Evolutionary conservation across 2,329 filamentous ascomycete species (phyloP).

Genomic region (Kalaharituber pfeilii): DNA sequence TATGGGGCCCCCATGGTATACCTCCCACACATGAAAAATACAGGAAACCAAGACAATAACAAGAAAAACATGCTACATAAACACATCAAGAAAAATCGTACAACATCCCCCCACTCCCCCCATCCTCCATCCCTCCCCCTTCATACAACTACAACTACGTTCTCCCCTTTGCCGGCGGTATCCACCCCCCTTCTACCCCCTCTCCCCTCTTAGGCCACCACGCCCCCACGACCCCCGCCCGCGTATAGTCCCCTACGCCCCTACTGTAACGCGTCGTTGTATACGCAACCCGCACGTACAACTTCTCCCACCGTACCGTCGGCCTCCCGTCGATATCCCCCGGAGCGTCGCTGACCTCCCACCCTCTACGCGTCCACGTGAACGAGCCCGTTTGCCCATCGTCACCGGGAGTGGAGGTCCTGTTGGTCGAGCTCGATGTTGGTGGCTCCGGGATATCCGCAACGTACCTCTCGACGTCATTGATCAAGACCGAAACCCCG

Average conservation of each 20-base stretch:
- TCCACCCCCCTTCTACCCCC: conserved; percentile 1
- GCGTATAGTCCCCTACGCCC: conserved; percentile 13
- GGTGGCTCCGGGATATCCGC: background rate
- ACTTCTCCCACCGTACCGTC: conserved; percentile 9
- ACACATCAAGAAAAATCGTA: background rate
- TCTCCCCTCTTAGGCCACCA: conserved; percentile 12
- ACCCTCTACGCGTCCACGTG: background rate
- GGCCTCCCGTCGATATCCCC: background rate
- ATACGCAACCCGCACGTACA: conserved; percentile 15
- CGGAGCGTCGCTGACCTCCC: background rate
- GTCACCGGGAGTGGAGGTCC: background rate
- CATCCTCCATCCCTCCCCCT: background rate
- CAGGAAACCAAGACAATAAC: background rate
- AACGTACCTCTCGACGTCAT: conserved; percentile 49
- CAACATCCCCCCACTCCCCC: conserved; percentile 1
- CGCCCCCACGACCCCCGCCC: conserved; percentile 12
- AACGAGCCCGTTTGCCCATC: background rate
- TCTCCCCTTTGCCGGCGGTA: background rate
- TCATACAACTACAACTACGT: background rate
- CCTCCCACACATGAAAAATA: conserved; percentile 3
- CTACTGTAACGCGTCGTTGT: conserved; percentile 5
- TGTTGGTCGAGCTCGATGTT: background rate
- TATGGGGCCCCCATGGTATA: too few relatives aligned
- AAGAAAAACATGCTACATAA: background rate
- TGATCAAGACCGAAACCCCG: conserved; percentile 63